Percentiles rank a stretch among this genome's conserved stretches.
phyloP scores from a whole-genome alignment of 2,329 filamentous ascomycete species.

The Diaporthe batatas region DNA sequence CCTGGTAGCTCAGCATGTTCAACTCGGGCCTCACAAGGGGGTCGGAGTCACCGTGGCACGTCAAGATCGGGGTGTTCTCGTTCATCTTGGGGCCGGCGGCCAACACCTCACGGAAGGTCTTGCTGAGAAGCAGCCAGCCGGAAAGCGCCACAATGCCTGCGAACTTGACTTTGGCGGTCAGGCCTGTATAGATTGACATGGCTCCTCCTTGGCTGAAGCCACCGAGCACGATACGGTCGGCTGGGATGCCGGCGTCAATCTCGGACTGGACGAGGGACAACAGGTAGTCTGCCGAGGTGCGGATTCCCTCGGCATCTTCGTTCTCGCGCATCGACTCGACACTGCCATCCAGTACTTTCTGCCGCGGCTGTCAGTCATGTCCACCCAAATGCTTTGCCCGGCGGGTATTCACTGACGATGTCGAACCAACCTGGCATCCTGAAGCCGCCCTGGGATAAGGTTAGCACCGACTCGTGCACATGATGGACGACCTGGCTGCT shows the following conservation, averaged over 20 bases:
- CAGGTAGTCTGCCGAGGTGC: constrained; percentile 80
- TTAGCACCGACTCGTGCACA: constrained; percentile 33
- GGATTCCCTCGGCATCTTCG: constrained; percentile 78
- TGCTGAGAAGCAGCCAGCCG: constrained; percentile 79
- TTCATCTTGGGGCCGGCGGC: constrained; percentile 64
- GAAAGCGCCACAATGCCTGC: constrained; percentile 91
- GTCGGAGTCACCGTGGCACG: constrained; percentile 89
- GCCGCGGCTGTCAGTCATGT: not conserved
- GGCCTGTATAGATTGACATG: constrained; percentile 83
- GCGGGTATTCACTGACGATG: constrained; percentile 66
- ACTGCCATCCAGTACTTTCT: constrained; percentile 46
- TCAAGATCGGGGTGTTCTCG: constrained; percentile 84
- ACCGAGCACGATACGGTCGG: constrained; percentile 86
- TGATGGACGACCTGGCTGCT: not conserved
- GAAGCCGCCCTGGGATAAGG: constrained; percentile 64
- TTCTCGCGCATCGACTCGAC: constrained; percentile 49
- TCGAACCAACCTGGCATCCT: constrained; percentile 92
- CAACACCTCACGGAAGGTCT: constrained; percentile 59
- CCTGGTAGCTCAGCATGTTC: constrained; percentile 75
- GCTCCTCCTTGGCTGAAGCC: constrained; percentile 91
- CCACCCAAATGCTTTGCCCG: not conserved
- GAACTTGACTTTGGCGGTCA: constrained; percentile 80
- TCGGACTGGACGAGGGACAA: constrained; percentile 84
- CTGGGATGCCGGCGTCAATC: constrained; percentile 82
- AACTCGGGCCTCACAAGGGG: constrained; percentile 77